Base-by-base conservation (phyloP, 148 eudicot genomes). In the Spergularia bocconei region DNA sequence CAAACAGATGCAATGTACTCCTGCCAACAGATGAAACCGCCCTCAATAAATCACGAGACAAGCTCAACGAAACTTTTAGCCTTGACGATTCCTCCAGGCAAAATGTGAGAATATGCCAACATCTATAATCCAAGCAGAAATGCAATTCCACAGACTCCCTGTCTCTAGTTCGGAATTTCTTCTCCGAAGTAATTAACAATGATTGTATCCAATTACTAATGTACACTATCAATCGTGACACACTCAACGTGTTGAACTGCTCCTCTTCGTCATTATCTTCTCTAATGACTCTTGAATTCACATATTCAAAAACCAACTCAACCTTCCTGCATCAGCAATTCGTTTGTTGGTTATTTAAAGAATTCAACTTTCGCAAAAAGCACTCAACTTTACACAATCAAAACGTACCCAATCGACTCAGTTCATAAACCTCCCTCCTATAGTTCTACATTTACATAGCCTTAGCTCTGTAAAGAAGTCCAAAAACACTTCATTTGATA, bases 51-150 rank as follows among this genome's bases (percentile, higher is more conserved):
- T 91, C 96, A 77, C 84, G 79, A 21, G 88, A 82, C 73, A 87
- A 82, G 78, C 79, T 84, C 82, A 95, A 82, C 4, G 88, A 67
- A 59, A 85, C 74, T 44, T 72, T 59, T 65, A 73, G 70, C 56
- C 81, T 86, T 56, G 76, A 61, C 59, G 92, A 88, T 84, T 85
- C 92, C 69, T 95, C 86, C 86, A 95, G 80, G 83, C 97, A 92
- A 82, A 84, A 86, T 58, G 79, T 91, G 44, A 95, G 86, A 65
- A 92, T 85, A 60, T 88, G 80, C 99, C 99, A 95, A 79, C 97
- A 87, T 86, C 89, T 92, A 73, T 67, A 66, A 76, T 95, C 98
- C 80, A 87, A 84, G 82, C 85, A 84, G 12, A 86, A 87, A 54
- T 78, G 84, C 60, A 81, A 63, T 71, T 69, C 80, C 78, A 77